Evolutionary conservation across 352 stramenopile genomes (phyloP), one percentile per base, ranked within the genome.

Genomic region (Globisporangium spiculum): DNA sequence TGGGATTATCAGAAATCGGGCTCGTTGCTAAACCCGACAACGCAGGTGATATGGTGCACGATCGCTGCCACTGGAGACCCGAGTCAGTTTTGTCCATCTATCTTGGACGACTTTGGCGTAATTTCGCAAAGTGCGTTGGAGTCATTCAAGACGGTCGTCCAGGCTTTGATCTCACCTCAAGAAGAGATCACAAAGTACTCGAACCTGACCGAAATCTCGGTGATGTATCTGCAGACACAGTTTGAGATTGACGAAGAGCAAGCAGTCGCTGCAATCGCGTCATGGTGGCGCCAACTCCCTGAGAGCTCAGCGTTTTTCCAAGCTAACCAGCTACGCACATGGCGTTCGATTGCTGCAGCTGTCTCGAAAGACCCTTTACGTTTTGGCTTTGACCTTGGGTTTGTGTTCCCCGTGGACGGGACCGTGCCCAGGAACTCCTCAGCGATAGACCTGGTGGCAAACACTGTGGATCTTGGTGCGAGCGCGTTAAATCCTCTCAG

Each of bases 221-320:
- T 86, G n/a, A 53, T 65, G 30, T 90, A 75, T 53, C 65, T 88
- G 20, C 53, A 75, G 18, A 32, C 63, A 3, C 67, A 75, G 32
- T 75, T 90, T 27, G 66, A 41, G 24, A 36, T 90, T 55, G 65
- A 66, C 5, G 24, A 70, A 3, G 68, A 74, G 9, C 66, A 83
- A 24, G 54, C 48, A 1, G 52, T 85, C 2, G 18, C 75, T 9
- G 50, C 60, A 4, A 70, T 88, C 9, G 77, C 75, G 0, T 56
- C 57, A 7, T 92, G 84, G 84, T 88, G 74, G 69, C 73, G 77
- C 9, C 53, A 66, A 18, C 12, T 83, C 0, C 78, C 80, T 0
- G 60, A 65, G 1, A 63, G 62, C 0, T 92, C 83, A 0, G 18
- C 75, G 14, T 92, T 81, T 57, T 89, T 83, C 34, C 80, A 86